Percentiles rank a stretch among this genome's conserved stretches.
phyloP scores from a whole-genome alignment of 1,284 basidiomycete species.

The Rhodotorula mucilaginosa region DNA sequence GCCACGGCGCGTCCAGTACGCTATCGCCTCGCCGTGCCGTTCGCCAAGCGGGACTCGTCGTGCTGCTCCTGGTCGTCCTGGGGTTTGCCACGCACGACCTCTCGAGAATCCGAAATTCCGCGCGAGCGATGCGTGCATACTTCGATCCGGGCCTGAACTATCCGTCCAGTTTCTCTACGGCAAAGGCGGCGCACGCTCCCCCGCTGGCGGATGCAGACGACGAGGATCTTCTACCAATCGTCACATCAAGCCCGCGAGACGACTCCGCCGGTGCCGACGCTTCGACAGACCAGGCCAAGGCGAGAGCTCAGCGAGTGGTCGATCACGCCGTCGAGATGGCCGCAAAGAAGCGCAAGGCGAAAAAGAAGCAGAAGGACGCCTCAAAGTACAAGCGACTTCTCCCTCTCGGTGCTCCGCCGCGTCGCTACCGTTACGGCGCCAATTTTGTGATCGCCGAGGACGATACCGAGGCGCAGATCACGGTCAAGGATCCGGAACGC shows the following conservation, averaged over 20 bases:
- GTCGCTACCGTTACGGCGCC: conserved; percentile 29
- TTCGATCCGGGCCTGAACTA: no score
- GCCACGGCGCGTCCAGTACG: not conserved
- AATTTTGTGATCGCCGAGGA: conserved; percentile 21
- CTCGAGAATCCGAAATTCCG: no score
- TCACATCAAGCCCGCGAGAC: no score
- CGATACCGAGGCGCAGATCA: not conserved
- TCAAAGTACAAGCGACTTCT: conserved; percentile 29
- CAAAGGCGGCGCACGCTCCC: no score
- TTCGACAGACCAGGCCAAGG: not conserved
- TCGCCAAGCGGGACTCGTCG: not conserved
- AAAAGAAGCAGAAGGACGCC: conserved; percentile 14
- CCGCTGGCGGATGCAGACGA: no score
- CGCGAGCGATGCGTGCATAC: no score
- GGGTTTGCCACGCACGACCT: no score
- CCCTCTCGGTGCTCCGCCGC: conserved; percentile 10
- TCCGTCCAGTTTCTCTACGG: no score
- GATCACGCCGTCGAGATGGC: not conserved
- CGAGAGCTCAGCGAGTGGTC: not conserved
- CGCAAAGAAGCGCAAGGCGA: not conserved
- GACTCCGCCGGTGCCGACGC: no score
- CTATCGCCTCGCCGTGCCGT: not conserved
- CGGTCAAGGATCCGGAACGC: conserved; percentile 21
- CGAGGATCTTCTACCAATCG: no score
- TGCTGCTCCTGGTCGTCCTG: not conserved